Conservation (phyloP, 2,329 filamentous ascomycete species). For the Beauveria rudraprayagi region DNA sequence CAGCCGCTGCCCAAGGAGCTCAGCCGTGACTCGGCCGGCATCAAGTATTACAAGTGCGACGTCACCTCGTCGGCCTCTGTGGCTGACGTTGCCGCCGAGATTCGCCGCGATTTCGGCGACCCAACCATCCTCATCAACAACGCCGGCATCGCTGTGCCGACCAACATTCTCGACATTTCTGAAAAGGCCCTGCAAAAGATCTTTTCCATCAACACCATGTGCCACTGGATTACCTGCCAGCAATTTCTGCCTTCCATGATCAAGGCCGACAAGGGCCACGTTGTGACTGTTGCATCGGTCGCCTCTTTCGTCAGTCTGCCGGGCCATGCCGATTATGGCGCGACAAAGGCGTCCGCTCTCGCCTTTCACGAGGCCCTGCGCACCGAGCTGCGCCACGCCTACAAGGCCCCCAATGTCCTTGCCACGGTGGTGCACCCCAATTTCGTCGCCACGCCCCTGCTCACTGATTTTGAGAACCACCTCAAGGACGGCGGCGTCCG, state of each 20-base stretch:
- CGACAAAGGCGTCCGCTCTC: slow-evolving; percentile 54
- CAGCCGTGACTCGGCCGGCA: slow-evolving; percentile 26
- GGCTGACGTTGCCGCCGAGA: slow-evolving; percentile 35
- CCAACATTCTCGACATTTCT: slow-evolving; percentile 46
- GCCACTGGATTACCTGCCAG: slow-evolving; percentile 53
- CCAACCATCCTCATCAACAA: slow-evolving; percentile 64
- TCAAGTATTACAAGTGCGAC: slow-evolving; percentile 60
- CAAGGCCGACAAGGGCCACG: slow-evolving; percentile 55
- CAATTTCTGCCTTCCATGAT: slow-evolving; percentile 59
- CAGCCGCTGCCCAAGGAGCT: slow-evolving; percentile 9
- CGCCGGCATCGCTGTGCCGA: slow-evolving; percentile 50
- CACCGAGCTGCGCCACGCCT: slow-evolving; percentile 45
- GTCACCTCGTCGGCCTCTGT: slow-evolving; percentile 48
- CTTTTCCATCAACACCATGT: slow-evolving; percentile 57
- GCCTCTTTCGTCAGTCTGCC: slow-evolving; percentile 51
- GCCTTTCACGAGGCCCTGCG: slow-evolving; percentile 56
- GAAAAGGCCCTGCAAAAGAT: slow-evolving; percentile 50
- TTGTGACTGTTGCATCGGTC: slow-evolving; percentile 58
- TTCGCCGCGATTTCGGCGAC: slow-evolving; percentile 45
- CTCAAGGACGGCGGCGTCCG: slow-evolving; percentile 16
- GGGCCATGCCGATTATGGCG: slow-evolving; percentile 54
- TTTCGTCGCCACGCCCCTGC: slow-evolving; percentile 14
- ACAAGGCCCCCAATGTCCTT: slow-evolving; percentile 52
- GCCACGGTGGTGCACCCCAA: slow-evolving; percentile 52
- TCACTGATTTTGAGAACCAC: slow-evolving; percentile 19